A percentile compares a stretch with the other conserved stretches of the same genome.
phyloP scores from a whole-genome alignment of 2,329 filamentous ascomycete species.

The Scortechinia acanthostroma region DNA sequence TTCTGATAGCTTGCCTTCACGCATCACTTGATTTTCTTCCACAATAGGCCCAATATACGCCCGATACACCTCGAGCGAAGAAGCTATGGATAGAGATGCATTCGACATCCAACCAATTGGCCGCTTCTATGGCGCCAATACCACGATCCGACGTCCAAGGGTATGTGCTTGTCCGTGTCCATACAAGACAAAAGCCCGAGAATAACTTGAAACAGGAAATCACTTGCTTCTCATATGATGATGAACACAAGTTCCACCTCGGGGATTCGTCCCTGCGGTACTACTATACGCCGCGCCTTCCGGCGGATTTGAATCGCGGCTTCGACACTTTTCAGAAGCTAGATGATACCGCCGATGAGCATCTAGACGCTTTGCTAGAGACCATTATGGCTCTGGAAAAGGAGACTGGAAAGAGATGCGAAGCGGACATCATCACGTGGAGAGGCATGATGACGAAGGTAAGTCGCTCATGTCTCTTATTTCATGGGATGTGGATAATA shows the following conservation, averaged over 20 bases:
- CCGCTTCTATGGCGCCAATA: background rate
- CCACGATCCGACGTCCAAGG: background rate
- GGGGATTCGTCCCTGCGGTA: constrained; percentile 78
- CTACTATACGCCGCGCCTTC: constrained; percentile 73
- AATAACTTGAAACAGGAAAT: constrained; percentile 57
- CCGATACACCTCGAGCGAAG: too few species aligned
- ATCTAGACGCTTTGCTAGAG: constrained; percentile 75
- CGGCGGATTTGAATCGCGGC: constrained; percentile 70
- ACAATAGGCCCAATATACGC: too few species aligned
- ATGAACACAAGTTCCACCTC: constrained; percentile 68
- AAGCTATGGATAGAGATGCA: background rate
- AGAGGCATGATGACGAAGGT: constrained; percentile 98
- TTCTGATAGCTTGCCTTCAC: too few species aligned
- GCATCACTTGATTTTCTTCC: too few species aligned
- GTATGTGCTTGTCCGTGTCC: background rate
- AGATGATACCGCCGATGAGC: constrained; percentile 77
- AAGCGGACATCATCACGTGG: constrained; percentile 84
- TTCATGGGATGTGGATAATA: background rate
- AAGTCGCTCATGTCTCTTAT: constrained; percentile 11
- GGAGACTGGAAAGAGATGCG: constrained; percentile 56
- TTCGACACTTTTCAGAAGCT: constrained; percentile 78
- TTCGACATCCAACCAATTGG: background rate
- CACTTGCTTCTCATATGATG: constrained; percentile 86
- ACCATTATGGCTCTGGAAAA: constrained; percentile 71
- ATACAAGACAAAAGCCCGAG: background rate